Conservation (phyloP, 176 grass and related monocot species). For the Juncus effusus region DNA sequence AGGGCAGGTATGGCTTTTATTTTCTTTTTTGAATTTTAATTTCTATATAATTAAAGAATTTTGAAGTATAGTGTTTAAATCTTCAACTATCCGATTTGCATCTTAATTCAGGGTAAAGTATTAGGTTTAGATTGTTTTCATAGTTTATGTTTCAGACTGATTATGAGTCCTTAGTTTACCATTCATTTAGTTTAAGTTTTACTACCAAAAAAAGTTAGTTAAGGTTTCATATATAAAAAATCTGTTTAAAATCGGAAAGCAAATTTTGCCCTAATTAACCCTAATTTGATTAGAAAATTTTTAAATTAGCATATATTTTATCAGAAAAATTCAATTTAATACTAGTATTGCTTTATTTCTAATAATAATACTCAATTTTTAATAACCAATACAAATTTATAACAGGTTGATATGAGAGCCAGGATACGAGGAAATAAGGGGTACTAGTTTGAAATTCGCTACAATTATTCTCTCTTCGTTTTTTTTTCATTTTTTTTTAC, state of each 20-base stretch:
- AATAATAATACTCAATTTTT: constrained; percentile 28
- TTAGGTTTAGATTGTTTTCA: no score
- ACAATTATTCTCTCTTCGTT: background rate
- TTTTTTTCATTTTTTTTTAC: no score
- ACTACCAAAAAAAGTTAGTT: no score
- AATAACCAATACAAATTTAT: constrained; percentile 22
- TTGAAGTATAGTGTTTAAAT: background rate
- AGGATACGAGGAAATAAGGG: constrained; percentile 96
- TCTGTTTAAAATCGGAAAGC: no score
- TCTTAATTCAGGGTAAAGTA: no score
- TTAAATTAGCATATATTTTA: no score
- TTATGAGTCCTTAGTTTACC: no score
- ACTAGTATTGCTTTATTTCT: background rate
- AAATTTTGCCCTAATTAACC: no score
- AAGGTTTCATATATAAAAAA: no score
- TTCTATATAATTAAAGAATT: background rate
- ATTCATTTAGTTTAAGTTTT: no score
- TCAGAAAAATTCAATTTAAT: background rate
- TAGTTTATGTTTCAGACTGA: no score
- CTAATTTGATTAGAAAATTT: no score
- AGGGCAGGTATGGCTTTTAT: constrained; percentile 60
- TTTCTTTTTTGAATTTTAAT: background rate
- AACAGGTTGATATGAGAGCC: constrained; percentile 97
- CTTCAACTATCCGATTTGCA: background rate
- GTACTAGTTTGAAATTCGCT: constrained; percentile 37